Evolutionary conservation across 1,139 yeast genomes (phyloP), one percentile per base, ranked within the genome.

Genomic region (Taiozyma sp.): DNA sequence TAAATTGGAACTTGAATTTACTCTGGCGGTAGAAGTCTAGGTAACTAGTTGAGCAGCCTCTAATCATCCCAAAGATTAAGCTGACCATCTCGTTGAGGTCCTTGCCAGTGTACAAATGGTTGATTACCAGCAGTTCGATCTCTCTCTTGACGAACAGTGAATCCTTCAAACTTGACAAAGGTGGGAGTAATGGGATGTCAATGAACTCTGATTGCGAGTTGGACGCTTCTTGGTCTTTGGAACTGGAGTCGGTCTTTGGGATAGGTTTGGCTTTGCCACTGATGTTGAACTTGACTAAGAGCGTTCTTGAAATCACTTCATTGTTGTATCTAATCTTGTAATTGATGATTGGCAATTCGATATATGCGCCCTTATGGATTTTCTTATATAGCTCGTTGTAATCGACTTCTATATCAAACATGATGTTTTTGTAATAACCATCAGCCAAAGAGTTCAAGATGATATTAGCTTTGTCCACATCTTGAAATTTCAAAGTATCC

Each of bases 111-210:
- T 30, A 16, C 16, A 53, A 29, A 2, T 52, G 48, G 24, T 64
- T 56, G 5, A 68, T 55, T 6, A 72, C 59, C 8, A 67, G 50
- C 26, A 69, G 51, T 51, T 73, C 76, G 5, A 70, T 65, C 47
- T 68, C 67, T 43, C 73, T 62, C 53, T 67, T 65, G 2, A 69
- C 66, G 51, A 63, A 66, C 1, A 62, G 50, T 2, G 67, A 66
- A 54, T 73, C 73, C 46, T 67, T 63, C 40, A 64, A 56, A 1
- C 73, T 64, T 2, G 74, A 66, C 22, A 71, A 54, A 10, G 71
- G 70, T 43, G 62, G 68, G 21, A 62, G 52, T 37, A 67, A 50
- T 7, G 70, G 68, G 16, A 66, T 64, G 43, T 66, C 66, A 3
- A 56, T 46, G 24, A 47, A 43, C 11, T 34, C 32, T 11, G 13